Conservation (phyloP, 352 stramenopile species). For the Globisporangium radiosum region DNA sequence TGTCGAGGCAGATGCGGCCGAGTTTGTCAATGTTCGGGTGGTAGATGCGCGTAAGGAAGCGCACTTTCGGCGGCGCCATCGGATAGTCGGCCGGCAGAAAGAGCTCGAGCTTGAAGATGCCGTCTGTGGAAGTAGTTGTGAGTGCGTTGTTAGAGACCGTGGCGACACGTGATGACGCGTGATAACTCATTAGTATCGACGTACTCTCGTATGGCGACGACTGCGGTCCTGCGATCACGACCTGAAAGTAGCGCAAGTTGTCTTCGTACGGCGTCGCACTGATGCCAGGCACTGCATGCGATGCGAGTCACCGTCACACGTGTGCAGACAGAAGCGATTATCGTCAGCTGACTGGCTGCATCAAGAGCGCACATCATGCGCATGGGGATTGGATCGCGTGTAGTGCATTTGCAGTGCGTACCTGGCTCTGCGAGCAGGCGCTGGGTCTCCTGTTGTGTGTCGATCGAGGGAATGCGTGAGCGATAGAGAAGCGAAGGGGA, state of each 20-base stretch:
- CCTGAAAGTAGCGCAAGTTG: slow-evolving; percentile 98
- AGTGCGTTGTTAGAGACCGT: no score
- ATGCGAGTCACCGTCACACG: neutral
- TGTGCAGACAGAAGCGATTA: no score
- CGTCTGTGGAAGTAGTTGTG: slow-evolving; percentile 33
- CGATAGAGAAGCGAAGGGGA: neutral
- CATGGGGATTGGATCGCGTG: no score
- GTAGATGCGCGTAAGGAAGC: slow-evolving; percentile 98
- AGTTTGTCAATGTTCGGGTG: slow-evolving; percentile 99
- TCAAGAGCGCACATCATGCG: no score
- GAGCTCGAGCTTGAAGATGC: slow-evolving; percentile 95
- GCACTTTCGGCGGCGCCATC: slow-evolving; percentile 96
- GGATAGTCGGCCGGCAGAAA: slow-evolving; percentile 96
- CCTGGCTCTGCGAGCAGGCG: slow-evolving; percentile 91
- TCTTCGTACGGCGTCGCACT: slow-evolving; percentile 95
- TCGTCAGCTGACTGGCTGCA: no score
- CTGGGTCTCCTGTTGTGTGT: slow-evolving; percentile 86
- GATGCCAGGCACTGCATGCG: slow-evolving; percentile 85
- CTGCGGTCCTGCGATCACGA: slow-evolving; percentile 94
- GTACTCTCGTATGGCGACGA: slow-evolving; percentile 94
- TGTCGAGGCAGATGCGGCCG: slow-evolving; percentile 97
- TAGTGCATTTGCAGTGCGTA: slow-evolving; percentile 8
- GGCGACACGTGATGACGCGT: neutral
- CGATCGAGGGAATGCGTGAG: neutral
- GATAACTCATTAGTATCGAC: slow-evolving; percentile 13